Conservation (phyloP, 805 yeast genomes). For the Torulaspora microellipsoides region DNA sequence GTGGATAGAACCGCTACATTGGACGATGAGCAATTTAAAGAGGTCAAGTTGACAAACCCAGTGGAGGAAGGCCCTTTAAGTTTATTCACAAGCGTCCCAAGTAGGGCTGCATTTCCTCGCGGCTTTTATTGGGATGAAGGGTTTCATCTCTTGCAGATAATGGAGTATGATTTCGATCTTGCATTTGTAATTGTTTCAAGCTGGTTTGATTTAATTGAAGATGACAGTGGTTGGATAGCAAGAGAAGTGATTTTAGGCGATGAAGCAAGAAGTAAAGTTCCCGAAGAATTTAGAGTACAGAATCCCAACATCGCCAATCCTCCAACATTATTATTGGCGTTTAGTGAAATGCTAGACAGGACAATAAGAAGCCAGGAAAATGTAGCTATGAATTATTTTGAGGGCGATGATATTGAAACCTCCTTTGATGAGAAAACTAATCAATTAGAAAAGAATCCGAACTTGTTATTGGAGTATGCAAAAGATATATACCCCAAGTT, state of each 20-base stretch:
- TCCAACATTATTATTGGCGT: constrained; percentile 80
- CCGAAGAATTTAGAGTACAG: constrained; percentile 76
- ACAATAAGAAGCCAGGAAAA: constrained; percentile 31
- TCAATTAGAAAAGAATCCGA: constrained; percentile 53
- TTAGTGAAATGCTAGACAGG: constrained; percentile 51
- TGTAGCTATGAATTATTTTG: constrained; percentile 9
- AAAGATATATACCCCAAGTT: constrained; percentile 69
- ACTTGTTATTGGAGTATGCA: constrained; percentile 55
- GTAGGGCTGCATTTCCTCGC: constrained; percentile 90
- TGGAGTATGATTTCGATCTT: constrained; percentile 78
- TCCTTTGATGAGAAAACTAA: constrained; percentile 39
- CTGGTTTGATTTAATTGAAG: constrained; percentile 85
- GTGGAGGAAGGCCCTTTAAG: constrained; percentile 70
- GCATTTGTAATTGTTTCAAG: constrained; percentile 75
- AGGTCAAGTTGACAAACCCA: constrained; percentile 46
- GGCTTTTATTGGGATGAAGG: constrained; percentile 99
- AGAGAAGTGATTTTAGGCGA: constrained; percentile 91
- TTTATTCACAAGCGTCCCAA: constrained; percentile 80
- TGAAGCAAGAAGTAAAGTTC: constrained; percentile 86
- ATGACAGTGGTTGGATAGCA: constrained; percentile 88
- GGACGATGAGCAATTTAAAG: constrained; percentile 66
- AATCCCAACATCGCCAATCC: constrained; percentile 91
- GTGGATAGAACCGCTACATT: constrained; percentile 69
- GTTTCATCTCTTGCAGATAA: constrained; percentile 78
- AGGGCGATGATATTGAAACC: constrained; percentile 22